A percentile compares a stretch with the other conserved stretches of the same genome.
phyloP scores from a whole-genome alignment of 495 filamentous ascomycete genomes.

The Neurospora cerealis region DNA sequence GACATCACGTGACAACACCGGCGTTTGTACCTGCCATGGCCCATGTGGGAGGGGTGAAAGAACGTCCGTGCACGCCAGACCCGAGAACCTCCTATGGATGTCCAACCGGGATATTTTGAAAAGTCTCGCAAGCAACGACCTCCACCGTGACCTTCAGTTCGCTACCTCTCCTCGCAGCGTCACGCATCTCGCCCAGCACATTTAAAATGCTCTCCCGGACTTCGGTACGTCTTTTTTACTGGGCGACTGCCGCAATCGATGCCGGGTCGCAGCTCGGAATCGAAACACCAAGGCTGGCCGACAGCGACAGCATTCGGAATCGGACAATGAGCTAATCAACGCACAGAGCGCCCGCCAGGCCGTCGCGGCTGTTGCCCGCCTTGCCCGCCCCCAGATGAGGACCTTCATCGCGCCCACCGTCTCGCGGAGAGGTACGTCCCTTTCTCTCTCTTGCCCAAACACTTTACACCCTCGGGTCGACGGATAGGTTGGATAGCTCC shows the following conservation, averaged over 20 bases:
- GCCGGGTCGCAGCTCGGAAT: neutral
- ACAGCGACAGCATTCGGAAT: neutral
- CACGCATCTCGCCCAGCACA: constrained; percentile 11
- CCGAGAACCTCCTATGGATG: constrained; percentile 9
- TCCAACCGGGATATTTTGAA: constrained; percentile 20
- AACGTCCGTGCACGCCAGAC: neutral
- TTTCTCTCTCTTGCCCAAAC: neutral
- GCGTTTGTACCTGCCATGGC: neutral
- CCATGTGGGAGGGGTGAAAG: neutral
- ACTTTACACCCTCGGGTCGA: neutral
- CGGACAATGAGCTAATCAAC: neutral
- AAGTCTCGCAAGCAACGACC: constrained; percentile 29
- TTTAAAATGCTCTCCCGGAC: constrained; percentile 57
- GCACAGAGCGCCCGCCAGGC: constrained; percentile 61
- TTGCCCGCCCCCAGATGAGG: constrained; percentile 65
- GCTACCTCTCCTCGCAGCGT: constrained; percentile 5
- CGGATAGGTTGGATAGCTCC: neutral
- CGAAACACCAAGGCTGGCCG: neutral
- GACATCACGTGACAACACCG: neutral
- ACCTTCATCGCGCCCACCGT: constrained; percentile 73
- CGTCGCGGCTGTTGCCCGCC: constrained; percentile 53
- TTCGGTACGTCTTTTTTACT: constrained; percentile 42
- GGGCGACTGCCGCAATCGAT: neutral
- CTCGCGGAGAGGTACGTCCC: constrained; percentile 57
- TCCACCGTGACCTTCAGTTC: constrained; percentile 15